Percentiles rank a stretch among this genome's conserved stretches.
Evolutionary conservation across 2,329 filamentous ascomycete genomes (phyloP).

Genomic region (Aspergillus sp.): DNA sequence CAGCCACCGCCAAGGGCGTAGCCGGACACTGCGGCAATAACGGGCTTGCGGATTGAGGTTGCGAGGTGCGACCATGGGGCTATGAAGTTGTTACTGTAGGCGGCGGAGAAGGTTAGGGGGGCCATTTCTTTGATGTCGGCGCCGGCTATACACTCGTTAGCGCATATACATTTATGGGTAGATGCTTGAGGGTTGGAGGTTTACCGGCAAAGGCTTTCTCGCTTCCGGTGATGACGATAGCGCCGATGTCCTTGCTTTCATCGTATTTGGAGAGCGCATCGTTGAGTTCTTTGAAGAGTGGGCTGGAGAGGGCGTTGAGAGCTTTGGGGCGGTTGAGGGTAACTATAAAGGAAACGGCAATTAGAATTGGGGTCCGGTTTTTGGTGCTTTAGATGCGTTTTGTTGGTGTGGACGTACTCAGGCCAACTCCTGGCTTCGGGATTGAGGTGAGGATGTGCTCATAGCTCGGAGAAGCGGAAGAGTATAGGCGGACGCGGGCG

Average conservation of each 20-base stretch:
- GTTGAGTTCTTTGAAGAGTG: conserved; percentile 88
- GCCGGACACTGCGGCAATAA: conserved; percentile 91
- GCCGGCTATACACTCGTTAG: conserved; percentile 57
- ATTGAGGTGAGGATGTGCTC: conserved; percentile 80
- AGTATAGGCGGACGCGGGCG: conserved; percentile 38
- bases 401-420: conserved; percentile 59
- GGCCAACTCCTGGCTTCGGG: conserved; percentile 83
- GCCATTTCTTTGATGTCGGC: conserved; percentile 99
- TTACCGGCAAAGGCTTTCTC: conserved; percentile 77
- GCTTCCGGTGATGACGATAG: conserved; percentile 84
- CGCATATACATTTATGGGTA: neutral
- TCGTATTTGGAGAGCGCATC: conserved; percentile 71
- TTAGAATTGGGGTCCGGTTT: neutral
- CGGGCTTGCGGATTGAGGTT: conserved; percentile 82
- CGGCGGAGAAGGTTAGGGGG: conserved; percentile 80
- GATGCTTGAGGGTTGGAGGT: neutral
- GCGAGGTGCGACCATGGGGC: conserved; percentile 89
- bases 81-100: conserved; percentile 90
- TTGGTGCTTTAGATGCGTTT: neutral
- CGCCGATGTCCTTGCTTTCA: conserved; percentile 65
- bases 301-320: conserved; percentile 88
- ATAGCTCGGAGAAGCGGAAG: conserved; percentile 56
- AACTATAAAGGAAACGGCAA: conserved; percentile 53
- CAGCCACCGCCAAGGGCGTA: conserved; percentile 94
- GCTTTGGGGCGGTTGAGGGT: conserved; percentile 93